Evolutionary conservation across 2,329 filamentous ascomycete species (phyloP), one percentile per base, ranked within the genome.

Genomic region (Phyllosticta paracitricarpa): DNA sequence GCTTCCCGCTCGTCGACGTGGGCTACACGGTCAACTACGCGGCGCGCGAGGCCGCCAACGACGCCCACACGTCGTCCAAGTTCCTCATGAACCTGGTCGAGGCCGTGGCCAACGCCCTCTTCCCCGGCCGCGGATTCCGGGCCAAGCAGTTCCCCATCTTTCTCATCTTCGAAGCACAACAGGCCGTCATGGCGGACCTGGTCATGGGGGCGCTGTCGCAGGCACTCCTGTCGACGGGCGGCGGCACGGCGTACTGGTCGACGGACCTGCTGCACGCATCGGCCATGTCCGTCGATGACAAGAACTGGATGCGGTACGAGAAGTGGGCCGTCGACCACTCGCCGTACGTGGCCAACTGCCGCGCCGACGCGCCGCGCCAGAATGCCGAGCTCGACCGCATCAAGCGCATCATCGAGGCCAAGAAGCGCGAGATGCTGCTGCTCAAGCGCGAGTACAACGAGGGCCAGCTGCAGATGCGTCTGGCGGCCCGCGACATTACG

Each of bases 401-500:
- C 60, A 62, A 62, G 60, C 56, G 60, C 56, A 30, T 58, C 60
- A 62, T 62, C 35, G 60, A 62, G 56, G 56, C 56, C 51, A 62
- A 62, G 60, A 62, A 62, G 60, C 56, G 60, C 51, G 60, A 62
- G 60, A 62, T 62, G 60, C n/a, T 62, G 24, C 51, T 54, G 35
- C 56, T 62, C 30, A 62, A 62, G 60, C 57, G 58, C 30, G 60
- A 62, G 60, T 62, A 62, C 52, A 62, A 62, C 48, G 56, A 62
- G 60, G 60, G 60, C 33, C 60, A 62, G 60, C 56, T 62, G 60
- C 60, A 62, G 52, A 62, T 62, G 60, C 60, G 60, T 1, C 24
- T 62, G 30, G 60, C 60, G 3, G 60, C 60, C 9, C 51, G 60
- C 25, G 60, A 62, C 28, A 62, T 62, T 52, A 62, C 60, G 3